Base-by-base conservation (phyloP, 805 yeast species). In the Kodamaea nitidulidarum region DNA sequence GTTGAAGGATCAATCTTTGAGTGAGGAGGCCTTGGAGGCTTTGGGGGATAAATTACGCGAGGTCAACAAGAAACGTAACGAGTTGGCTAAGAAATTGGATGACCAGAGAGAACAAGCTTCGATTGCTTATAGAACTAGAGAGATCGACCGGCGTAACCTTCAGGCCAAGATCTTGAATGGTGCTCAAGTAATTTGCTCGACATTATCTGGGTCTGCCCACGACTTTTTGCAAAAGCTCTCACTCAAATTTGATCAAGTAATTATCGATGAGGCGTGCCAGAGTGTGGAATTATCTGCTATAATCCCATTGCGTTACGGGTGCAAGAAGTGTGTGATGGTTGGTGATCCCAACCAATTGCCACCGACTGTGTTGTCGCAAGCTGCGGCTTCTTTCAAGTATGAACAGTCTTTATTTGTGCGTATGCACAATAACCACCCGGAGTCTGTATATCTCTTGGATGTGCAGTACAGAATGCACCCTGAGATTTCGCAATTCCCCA, bases 311-410 rank as follows among this genome's bases (percentile, higher is more conserved):
- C 71, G 95, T 53, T 93, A 90, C 58, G 98, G 98, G 1, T 85
- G 95, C 51, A 80, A 74, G 43, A 78, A 80, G 40, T 91, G 98
- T 65, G 83, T 93, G 35, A 84, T 93, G 95, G 98, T 93, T 33
- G 98, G 98, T 58, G 98, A 93, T 65, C 98, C 98, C 2, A 90
- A 93, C 57, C 98, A 93, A 64, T 72, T 93, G 46, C 98, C 98
- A 0, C 98, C 98, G 0, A 91, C 98, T 0, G 98, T 91, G 8
- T 63, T 93, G 14, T 91, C 97, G 0, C 88, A 84, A 50, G 82
- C 79, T 10, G 98, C 98, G 1, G 82, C 95, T 1, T 68, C 76
- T 4, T 76, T 71, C 50, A 77, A 78, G 31, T 93, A 93, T 55
- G 96, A 91, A 47, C 96, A 91, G 60, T 84, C 95, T 55, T 68